These are phyloP conservation scores for Anisogramma anomala DNA, from an alignment of 2,329 filamentous ascomycete genomes.

Conservation along the genomic window DNA sequence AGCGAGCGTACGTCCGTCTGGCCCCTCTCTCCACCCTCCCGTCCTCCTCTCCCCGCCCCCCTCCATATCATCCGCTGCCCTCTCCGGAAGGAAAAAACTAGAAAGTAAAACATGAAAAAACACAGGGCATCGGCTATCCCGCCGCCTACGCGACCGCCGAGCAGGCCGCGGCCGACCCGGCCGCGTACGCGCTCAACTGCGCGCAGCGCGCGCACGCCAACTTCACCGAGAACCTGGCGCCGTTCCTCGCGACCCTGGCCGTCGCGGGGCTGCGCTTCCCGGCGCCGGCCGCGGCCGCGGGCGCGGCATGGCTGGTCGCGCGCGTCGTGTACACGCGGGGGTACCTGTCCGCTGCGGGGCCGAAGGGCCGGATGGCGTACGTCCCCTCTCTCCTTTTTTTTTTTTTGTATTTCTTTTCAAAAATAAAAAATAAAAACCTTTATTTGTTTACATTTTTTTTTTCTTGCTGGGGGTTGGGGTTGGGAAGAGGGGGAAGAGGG, in stretches of 20 bases:
- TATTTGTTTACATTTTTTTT: too few relatives aligned
- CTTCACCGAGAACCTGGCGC: slow-evolving; percentile 49
- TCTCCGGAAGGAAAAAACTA: too few relatives aligned
- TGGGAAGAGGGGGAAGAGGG: too few relatives aligned
- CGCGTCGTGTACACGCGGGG: slow-evolving; percentile 45
- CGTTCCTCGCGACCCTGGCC: slow-evolving; percentile 40
- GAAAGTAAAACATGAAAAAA: too few relatives aligned
- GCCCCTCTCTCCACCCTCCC: background rate
- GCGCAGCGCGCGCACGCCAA: slow-evolving; percentile 52
- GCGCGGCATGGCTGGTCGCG: slow-evolving; percentile 39
- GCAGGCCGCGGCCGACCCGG: slow-evolving; percentile 40
- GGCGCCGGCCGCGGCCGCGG: slow-evolving; percentile 34
- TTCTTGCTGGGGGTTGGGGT: too few relatives aligned
- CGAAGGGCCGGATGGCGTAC: slow-evolving; percentile 8
- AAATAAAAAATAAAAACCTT: background rate
- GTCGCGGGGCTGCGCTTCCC: slow-evolving; percentile 47
- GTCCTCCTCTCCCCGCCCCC: background rate
- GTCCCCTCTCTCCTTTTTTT: background rate
- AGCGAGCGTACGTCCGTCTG: slow-evolving; percentile 23
- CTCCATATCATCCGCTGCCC: background rate
- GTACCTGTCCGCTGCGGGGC: slow-evolving; percentile 28
- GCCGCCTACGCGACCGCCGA: slow-evolving; percentile 44
- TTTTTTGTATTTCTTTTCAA: background rate
- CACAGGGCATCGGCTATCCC: slow-evolving; percentile 43
- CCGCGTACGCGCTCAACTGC: slow-evolving; percentile 51